Conservation (phyloP, 1,139 yeast genomes). For the Sugiyamaella novakii region DNA sequence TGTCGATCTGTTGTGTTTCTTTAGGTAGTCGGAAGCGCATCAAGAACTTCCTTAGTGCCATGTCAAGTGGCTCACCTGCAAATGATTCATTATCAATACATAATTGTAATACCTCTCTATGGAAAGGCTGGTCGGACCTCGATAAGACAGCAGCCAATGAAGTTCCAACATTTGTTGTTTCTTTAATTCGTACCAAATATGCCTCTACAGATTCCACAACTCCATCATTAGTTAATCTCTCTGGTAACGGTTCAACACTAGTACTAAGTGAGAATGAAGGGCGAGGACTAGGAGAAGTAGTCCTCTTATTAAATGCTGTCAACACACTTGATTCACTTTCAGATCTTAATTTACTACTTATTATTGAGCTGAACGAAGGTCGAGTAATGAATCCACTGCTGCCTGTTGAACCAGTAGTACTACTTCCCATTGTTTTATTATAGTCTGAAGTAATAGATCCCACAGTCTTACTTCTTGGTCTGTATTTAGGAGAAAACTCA, state of each 20-base stretch:
- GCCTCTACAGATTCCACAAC: conserved; percentile 42
- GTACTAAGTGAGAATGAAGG: conserved; percentile 12
- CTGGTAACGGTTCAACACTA: conserved; percentile 34
- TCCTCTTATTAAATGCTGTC: conserved; percentile 5
- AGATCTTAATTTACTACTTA: conserved; percentile 26
- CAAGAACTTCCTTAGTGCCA: conserved; percentile 60
- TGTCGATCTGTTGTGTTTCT: conserved; percentile 72
- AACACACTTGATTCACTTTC: conserved; percentile 18
- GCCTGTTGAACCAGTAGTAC: neutral
- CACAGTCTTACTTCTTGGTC: conserved; percentile 32
- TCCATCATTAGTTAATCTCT: conserved; percentile 28
- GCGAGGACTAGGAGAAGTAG: conserved; percentile 11
- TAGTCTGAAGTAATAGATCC: conserved; percentile 28
- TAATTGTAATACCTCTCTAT: conserved; percentile 43
- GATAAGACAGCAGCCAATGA: conserved; percentile 47
- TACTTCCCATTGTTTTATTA: conserved; percentile 11
- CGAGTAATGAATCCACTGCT: conserved; percentile 19
- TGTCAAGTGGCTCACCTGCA: conserved; percentile 57
- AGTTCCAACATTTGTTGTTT: conserved; percentile 41
- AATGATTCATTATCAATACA: conserved; percentile 51
- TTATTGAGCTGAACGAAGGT: conserved; percentile 28
- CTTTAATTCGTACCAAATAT: conserved; percentile 42
- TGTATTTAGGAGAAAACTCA: conserved; percentile 11
- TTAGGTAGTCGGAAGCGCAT: conserved; percentile 60
- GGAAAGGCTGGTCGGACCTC: conserved; percentile 43